Conservation (phyloP, 331 rosid species). For the Cucumis variabilis region DNA sequence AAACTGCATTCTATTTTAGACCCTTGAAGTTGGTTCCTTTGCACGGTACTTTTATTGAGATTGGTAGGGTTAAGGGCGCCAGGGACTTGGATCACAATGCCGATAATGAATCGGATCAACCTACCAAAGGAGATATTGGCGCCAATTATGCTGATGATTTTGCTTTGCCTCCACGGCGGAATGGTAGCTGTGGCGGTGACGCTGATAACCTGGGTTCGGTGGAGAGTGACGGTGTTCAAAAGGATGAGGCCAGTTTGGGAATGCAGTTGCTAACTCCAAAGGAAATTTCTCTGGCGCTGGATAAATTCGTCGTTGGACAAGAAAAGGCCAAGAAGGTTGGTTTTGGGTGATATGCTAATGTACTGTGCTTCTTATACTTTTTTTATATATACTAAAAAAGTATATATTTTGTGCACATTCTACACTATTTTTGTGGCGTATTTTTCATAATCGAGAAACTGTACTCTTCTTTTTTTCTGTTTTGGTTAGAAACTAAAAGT, state of each 20-base stretch:
- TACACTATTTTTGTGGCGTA: background rate
- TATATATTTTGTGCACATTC: background rate
- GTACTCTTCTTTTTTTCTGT: background rate
- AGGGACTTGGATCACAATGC: conserved; percentile 27
- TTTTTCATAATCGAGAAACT: background rate
- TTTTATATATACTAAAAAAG: background rate
- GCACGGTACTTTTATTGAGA: conserved; percentile 69
- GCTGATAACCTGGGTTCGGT: conserved; percentile 2
- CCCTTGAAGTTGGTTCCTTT: conserved; percentile 70
- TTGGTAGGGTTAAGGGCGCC: conserved; percentile 54
- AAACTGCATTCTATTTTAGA: conserved; percentile 69
- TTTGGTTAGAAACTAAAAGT: background rate
- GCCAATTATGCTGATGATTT: background rate
- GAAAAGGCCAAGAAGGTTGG: conserved; percentile 65
- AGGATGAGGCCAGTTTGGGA: conserved; percentile 2
- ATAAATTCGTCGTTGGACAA: conserved; percentile 65
- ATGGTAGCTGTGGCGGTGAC: background rate
- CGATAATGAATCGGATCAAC: conserved; percentile 25
- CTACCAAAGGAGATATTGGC: conserved; percentile 1
- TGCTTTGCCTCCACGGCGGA: conserved; percentile 4
- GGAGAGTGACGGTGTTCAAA: background rate
- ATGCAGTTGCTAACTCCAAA: conserved; percentile 63
- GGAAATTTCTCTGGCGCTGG: conserved; percentile 51
- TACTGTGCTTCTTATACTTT: background rate
- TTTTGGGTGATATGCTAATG: background rate